Base-by-base conservation (phyloP, 371 early-diverging fungal species). In the Batkoa obscura region DNA sequence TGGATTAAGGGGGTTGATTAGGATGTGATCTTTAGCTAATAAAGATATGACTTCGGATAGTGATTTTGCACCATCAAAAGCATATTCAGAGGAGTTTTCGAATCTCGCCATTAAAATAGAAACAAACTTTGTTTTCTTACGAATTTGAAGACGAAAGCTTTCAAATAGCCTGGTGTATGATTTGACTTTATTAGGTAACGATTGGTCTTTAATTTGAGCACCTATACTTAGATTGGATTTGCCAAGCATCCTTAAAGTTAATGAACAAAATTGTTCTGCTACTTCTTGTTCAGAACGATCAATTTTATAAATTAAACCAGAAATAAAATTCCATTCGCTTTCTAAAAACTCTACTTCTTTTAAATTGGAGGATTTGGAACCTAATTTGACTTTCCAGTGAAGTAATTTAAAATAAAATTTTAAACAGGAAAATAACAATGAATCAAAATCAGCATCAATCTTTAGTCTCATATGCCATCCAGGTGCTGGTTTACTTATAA, bases 261-360 rank as follows among this genome's bases (percentile, higher is more conserved):
- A 63, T 62, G 69, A 76, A 76, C 87, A 86, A 49, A 86, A 84
- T 54, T 84, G 81, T 56, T 71, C 69, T 1, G 86, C 88, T 50
- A 81, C 75, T 60, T 84, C 84, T 52, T 74, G 69, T 52, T 83
- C 83, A 2, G 84, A 83, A 41, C 77, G 80, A 23, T 81, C 75
- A 32, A 87, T 79, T 34, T 70, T 64, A 17, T 72, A 74, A 56
- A 81, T 81, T 0, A 87, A 71, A 0, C 72, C 74, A n/a, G 69
- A 69, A 48, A 87, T 55, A 55, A 83, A 82, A 6, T 76, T 73
- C 88, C 88, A 89, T 64, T 89, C 88, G 51, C 69, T 75, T 54
- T 87, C 86, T 62, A 90, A 71, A 2, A 83, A 71, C 62, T 84
- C 90, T 30, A 82, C 79, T 60, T 84, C 84, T 56, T 81, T 75